These are phyloP conservation scores for Gymnopilus junonius DNA, from an alignment of 768 basidiomycete genomes.

Conservation along the genomic window DNA sequence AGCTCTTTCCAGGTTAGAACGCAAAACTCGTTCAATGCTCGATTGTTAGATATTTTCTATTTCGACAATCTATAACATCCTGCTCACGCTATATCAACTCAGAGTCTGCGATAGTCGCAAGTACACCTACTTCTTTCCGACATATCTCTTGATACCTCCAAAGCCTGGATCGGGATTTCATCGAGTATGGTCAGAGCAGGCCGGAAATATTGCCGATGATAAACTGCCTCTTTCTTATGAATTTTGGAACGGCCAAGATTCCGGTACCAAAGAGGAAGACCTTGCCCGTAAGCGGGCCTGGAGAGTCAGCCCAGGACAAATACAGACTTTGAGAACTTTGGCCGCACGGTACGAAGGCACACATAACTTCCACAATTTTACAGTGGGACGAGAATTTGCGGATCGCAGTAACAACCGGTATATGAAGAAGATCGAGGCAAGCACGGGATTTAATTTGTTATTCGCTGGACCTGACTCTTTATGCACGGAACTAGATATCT, in stretches of 20 bases:
- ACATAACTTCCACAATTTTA: slow-evolving; percentile 99
- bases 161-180: slow-evolving; percentile 72
- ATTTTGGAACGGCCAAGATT: slow-evolving; percentile 62
- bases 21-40: slow-evolving; percentile 84
- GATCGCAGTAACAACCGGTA: slow-evolving; percentile 84
- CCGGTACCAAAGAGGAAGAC: slow-evolving; percentile 58
- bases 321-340: slow-evolving; percentile 59
- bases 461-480: background rate
- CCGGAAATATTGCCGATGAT: background rate
- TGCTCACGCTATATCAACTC: slow-evolving; percentile 7
- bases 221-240: slow-evolving; percentile 41
- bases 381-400: slow-evolving; percentile 81
- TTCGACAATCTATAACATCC: background rate
- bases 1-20: slow-evolving; percentile 54
- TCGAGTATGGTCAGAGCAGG: slow-evolving; percentile 40
- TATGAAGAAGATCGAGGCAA: slow-evolving; percentile 87
- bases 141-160: slow-evolving; percentile 91
- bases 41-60: slow-evolving; percentile 50
- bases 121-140: slow-evolving; percentile 97
- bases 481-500: slow-evolving; percentile 53
- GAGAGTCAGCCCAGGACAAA: slow-evolving; percentile 58
- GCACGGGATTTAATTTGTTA: slow-evolving; percentile 29
- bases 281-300: slow-evolving; percentile 71
- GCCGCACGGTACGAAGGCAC: slow-evolving; percentile 80
- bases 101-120: slow-evolving; percentile 94